Evolutionary conservation across 2,329 filamentous ascomycete genomes (phyloP), one percentile per base, ranked within the genome.

Genomic region (Aaosphaeria pasadenensis): DNA sequence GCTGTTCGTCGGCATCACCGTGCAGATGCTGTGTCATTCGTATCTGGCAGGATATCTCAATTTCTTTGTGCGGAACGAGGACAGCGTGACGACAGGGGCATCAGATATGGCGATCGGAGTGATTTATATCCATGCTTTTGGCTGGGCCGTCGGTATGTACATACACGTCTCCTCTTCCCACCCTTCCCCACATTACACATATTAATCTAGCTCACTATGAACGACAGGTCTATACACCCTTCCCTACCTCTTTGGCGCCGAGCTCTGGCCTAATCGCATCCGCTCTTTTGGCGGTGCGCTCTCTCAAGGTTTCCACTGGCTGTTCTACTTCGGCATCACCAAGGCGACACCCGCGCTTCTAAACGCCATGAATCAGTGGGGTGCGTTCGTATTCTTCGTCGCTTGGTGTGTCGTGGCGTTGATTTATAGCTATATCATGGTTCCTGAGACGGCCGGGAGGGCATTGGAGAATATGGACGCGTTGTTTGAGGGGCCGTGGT

Each of bases 71-170:
- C 48, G 62, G 42, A 56, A 68, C 45, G 24, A 50, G 42, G 46
- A 47, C 9, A 4, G 47, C 39, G 57, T 67, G 4, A 45, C 65
- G 5, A 47, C 53, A 1, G 54, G 54, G 1, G 61, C 73, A 4
- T 68, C 66, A 0, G 56, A 72, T 29, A 71, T 57, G 0, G 75
- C 74, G 4, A 66, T 77, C 28, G 74, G 73, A 0, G 67, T 71
- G 2, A 67, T 77, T 17, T 77, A 74, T 41, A 56, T 76, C 6
- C 74, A 77, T 44, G 74, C 64, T 0, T 74, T 77, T 39, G 75
- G 73, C 4, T 77, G 74, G 51, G 66, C 67, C 17, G 63, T 70
- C 63, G 66, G 66, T 42, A 44, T 29, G 45, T 44, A 2, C 33
- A 9, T 13, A 24, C 17, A 24, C 17, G 17, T 24, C 17, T 24